These are phyloP conservation scores for Solanum neorickii DNA, from an alignment of 257 asterid species.

Conservation along the genomic window DNA sequence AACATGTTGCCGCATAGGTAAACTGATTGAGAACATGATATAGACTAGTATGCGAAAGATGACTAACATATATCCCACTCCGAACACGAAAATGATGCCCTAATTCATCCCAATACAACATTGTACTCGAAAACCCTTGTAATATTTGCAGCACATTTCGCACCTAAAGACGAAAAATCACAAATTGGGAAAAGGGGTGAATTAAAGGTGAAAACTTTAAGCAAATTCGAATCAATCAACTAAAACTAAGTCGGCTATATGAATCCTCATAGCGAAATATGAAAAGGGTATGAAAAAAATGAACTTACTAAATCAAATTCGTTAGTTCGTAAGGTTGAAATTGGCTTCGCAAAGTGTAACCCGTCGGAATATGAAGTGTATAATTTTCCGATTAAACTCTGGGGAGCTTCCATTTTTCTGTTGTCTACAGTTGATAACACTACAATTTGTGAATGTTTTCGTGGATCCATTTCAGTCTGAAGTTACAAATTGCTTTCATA, in stretches of 20 bases:
- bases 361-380: conserved; percentile 47
- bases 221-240: background rate
- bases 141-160: conserved; percentile 77
- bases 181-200: background rate
- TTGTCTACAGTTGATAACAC: background rate
- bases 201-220: background rate
- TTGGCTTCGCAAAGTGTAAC: conserved; percentile 55
- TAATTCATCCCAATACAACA: conserved; percentile 59
- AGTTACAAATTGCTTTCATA: background rate
- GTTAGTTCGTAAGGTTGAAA: conserved; percentile 41
- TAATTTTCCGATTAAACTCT: conserved; percentile 39
- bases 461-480: background rate
- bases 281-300: background rate
- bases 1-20: conserved; percentile 65
- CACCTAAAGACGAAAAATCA: conserved; percentile 34
- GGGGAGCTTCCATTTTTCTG: conserved; percentile 45
- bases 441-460: background rate
- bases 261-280: background rate
- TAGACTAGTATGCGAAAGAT: conserved; percentile 82
- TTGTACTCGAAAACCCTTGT: conserved; percentile 67
- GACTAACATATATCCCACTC: conserved; percentile 60
- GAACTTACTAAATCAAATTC: conserved; percentile 75
- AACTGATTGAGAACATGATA: conserved; percentile 56
- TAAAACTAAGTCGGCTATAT: background rate
- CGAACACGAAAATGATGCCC: conserved; percentile 35